Base-by-base conservation (phyloP, 805 yeast species). In the Lipomyces spencermartinsiae region DNA sequence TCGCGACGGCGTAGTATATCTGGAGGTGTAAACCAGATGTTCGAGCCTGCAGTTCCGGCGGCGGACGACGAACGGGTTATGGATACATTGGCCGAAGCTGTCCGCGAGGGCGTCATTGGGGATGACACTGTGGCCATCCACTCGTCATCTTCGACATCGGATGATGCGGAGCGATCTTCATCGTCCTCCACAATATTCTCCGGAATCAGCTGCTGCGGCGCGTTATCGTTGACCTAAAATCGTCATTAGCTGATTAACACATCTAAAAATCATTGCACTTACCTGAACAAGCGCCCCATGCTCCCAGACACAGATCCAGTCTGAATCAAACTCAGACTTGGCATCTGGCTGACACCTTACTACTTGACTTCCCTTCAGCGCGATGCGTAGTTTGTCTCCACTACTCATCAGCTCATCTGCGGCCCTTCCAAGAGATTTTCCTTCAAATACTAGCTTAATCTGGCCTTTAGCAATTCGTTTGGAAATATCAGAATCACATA, bases 21-120 rank as follows among this genome's bases (percentile, higher is more conserved):
- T 5, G 71, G 67, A 14, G 72, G 68, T 4, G 72, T 64, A n/a
- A 35, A 58, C 68, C 69, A 68, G 4, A 58, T 31, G 31, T 54
- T 68, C 34, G 67, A 33, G 8, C 2, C 2, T 2, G 57, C 19
- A 53, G 39, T n/a, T 29, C 46, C 59, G 12, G 19, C 6, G 7
- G 59, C 16, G n/a, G 33, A 53, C 9, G 56, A 25, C 9, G 29
- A 22, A 1, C 3, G 22, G 22, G 49, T 22, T 16, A 43, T 43
- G 22, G 49, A 43, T 25, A 53, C 33, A 22, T 53, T 53, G 22
- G 19, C 49, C 10, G 49, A 43, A 31, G 25, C 14, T 8, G 31
- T 12, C 37, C 5, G 34, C 29, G 57, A 16, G n/a, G 56, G 49
- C 22, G 56, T 35, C 22, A n/a, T 14, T 35, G 61, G 49, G 22